Evolutionary conservation across 345 rosid species (phyloP).

Genomic region (Draba incana): DNA sequence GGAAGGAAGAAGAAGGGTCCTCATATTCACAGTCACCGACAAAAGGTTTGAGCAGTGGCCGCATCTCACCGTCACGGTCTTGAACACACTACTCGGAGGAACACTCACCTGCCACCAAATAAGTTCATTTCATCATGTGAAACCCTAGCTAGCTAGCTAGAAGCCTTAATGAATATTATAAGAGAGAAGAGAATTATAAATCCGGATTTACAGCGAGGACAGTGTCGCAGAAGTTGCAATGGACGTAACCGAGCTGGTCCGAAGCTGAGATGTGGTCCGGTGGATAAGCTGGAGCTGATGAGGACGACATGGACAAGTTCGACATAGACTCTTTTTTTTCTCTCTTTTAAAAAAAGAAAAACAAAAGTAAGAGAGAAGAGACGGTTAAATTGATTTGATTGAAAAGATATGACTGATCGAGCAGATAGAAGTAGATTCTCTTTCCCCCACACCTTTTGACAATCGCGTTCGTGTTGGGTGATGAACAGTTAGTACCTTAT

Average conservation of each 20-base stretch:
- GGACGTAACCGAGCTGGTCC: slow-evolving; percentile 97
- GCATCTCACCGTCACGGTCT: slow-evolving; percentile 92
- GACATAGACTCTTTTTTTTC: slow-evolving; percentile 25
- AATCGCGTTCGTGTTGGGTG: slow-evolving; percentile 28
- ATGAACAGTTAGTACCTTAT: slow-evolving; percentile 30
- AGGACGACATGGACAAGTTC: slow-evolving; percentile 52
- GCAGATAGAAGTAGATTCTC: slow-evolving; percentile 37
- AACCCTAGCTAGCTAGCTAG: slow-evolving; percentile 5
- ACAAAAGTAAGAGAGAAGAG: neutral
- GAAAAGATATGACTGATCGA: slow-evolving; percentile 33
- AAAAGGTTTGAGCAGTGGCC: slow-evolving; percentile 92
- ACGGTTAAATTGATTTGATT: slow-evolving; percentile 28
- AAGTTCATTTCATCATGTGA: neutral
- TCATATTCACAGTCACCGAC: slow-evolving; percentile 69
- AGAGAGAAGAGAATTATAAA: slow-evolving; percentile 4
- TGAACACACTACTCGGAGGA: slow-evolving; percentile 84
- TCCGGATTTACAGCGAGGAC: slow-evolving; percentile 73
- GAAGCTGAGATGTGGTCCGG: slow-evolving; percentile 87
- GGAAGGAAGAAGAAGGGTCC: slow-evolving; percentile 67
- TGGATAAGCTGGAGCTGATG: slow-evolving; percentile 68
- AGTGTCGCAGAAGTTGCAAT: slow-evolving; percentile 93
- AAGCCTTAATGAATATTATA: neutral
- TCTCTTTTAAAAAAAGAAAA: slow-evolving; percentile 14
- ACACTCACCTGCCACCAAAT: slow-evolving; percentile 74
- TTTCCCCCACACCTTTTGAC: slow-evolving; percentile 42